Percentiles rank a stretch among this genome's conserved stretches.
Conservation (phyloP, 805 yeast species). For the Candida succiphila region DNA sequence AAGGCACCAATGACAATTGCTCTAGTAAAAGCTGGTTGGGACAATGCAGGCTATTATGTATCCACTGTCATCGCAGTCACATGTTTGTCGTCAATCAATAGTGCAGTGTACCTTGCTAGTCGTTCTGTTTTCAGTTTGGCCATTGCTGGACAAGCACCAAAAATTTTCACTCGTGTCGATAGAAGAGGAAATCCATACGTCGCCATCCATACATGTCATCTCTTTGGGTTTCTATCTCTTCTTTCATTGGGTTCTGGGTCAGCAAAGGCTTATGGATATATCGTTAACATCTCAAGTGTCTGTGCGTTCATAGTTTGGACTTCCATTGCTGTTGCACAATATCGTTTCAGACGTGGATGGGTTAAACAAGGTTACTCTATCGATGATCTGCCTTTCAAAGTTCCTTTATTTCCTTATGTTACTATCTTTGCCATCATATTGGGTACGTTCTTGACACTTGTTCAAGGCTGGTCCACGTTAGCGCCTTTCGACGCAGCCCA, state of each 20-base stretch:
- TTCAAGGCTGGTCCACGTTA: conserved; percentile 57
- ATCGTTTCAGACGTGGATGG: conserved; percentile 30
- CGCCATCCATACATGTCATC: conserved; percentile 42
- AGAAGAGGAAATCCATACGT: conserved; percentile 50
- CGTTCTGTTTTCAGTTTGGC: conserved; percentile 55
- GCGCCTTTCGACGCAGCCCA: conserved; percentile 45
- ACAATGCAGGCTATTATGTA: conserved; percentile 25
- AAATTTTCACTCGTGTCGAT: conserved; percentile 37
- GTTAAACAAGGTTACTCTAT: conserved; percentile 7
- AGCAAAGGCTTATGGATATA: conserved; percentile 43
- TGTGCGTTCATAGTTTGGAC: conserved; percentile 61
- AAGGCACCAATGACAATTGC: conserved; percentile 36
- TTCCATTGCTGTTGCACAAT: conserved; percentile 37
- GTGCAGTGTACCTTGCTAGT: conserved; percentile 56
- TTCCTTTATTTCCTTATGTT: conserved; percentile 37
- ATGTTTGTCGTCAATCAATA: conserved; percentile 57
- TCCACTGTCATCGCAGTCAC: conserved; percentile 44
- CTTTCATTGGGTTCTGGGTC: conserved; percentile 50
- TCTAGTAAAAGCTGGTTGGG: conserved; percentile 34
- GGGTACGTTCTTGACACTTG: conserved; percentile 64
- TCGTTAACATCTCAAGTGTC: conserved; percentile 52
- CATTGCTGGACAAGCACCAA: conserved; percentile 49
- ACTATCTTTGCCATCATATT: conserved; percentile 29
- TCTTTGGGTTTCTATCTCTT: conserved; percentile 42
- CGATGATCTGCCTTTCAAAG: conserved; percentile 10